Percentiles rank a stretch among this genome's conserved stretches.
phyloP scores from a whole-genome alignment of 768 basidiomycete species.

The Leccinum barrowsii region DNA sequence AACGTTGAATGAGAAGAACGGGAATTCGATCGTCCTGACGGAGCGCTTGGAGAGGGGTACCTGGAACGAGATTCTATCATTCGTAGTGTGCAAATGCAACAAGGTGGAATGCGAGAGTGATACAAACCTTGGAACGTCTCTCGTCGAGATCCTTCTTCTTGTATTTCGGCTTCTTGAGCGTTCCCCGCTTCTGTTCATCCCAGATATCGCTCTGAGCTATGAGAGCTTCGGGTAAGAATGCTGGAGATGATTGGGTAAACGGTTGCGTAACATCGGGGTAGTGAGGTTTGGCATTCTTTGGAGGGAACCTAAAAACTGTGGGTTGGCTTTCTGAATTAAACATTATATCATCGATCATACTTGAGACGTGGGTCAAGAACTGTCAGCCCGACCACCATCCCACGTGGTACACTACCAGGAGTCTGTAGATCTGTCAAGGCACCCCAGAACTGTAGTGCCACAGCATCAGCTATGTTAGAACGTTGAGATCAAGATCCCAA shows the following conservation, averaged over 20 bases:
- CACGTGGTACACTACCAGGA: conserved; percentile 64
- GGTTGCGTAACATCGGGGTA: conserved; percentile 25
- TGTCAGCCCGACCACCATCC: conserved; percentile 73
- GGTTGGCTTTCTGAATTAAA: background rate
- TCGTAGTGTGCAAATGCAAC: background rate
- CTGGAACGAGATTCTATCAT: conserved; percentile 70
- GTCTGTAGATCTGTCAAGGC: conserved; percentile 57
- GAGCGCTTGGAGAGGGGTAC: conserved; percentile 60
- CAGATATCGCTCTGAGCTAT: conserved; percentile 73
- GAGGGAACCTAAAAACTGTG: conserved; percentile 64
- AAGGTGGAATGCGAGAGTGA: background rate
- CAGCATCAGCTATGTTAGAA: background rate
- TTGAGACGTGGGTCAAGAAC: conserved; percentile 85
- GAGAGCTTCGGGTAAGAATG: conserved; percentile 48
- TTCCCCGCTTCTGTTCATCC: conserved; percentile 54
- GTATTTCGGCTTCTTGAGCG: conserved; percentile 59
- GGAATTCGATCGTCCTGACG: conserved; percentile 83
- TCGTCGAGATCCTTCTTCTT: conserved; percentile 84
- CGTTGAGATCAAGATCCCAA: background rate
- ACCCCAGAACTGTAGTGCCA: conserved; percentile 45
- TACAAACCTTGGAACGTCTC: conserved; percentile 65
- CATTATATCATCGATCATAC: conserved; percentile 39
- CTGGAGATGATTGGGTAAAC: conserved; percentile 25
- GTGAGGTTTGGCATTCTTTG: conserved; percentile 60
- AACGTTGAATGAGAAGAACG: conserved; percentile 76